Base-by-base conservation (phyloP, 108 stramenopile species). In the Fistulifera solaris region DNA sequence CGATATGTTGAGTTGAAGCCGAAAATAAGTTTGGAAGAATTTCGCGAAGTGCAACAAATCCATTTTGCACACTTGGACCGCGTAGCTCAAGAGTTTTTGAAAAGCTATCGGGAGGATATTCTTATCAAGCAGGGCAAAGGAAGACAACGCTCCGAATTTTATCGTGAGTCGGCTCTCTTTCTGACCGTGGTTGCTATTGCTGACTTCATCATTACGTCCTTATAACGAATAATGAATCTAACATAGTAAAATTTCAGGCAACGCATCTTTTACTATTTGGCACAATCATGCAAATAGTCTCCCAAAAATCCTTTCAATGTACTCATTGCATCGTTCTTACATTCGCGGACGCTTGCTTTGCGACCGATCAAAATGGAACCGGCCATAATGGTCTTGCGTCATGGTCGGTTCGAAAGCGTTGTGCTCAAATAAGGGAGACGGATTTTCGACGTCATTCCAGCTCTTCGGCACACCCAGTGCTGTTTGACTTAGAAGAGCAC, bases 1-100 rank as follows among this genome's bases (percentile, higher is more conserved):
- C 83, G 93, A 1, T 94, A 90, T 56, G 93, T 94, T 1, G 93
- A 94, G 52, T 69, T 94, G 46, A 48, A 62, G 38, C 88, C 88
- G 21, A 94, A 89, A 54, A 90, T 94, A 44, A 78, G 81, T 15
- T 65, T 75, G 54, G 17, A 68, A 6, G 93, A 94, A 69, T 94
- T 88, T 62, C 71, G 75, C 26, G 71, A 77, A 50, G 84, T 79
- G 48, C 93, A 94, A 61, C 51, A 59, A 42, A 68, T 73, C 27
- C 79, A 83, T 56, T 90, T 94, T 61, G 68, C 59, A 8, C 90
- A 93, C 49, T 69, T 88, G 59, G 85, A 93, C 71, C 66, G 65
- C 26, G 60, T 93, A 0, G 84, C 84, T 23, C 69, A 67, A 35
- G 90, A 93, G 58, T 68, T 86, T 23, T 6, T 77, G 0, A 72